Percentiles rank a stretch among this genome's conserved stretches.
These are phyloP conservation scores for Eucalyptus polybractea DNA, from an alignment of 345 rosid genomes.

Conservation along the genomic window DNA sequence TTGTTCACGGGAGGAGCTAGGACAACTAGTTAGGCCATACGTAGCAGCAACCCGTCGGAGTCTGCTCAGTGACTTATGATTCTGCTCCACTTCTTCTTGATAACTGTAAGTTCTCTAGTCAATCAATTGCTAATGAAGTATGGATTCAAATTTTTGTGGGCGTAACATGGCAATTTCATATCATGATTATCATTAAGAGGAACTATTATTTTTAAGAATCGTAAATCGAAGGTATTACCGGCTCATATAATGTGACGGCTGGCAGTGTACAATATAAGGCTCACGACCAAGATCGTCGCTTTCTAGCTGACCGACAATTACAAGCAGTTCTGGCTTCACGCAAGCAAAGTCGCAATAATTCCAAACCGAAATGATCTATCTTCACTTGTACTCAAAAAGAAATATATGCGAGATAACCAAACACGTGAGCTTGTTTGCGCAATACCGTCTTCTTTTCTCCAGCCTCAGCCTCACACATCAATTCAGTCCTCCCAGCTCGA, in stretches of 20 bases:
- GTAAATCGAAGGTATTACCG: not conserved
- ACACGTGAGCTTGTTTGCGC: not conserved
- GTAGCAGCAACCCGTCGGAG: not conserved
- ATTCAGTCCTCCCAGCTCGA: not conserved
- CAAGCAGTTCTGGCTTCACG: not conserved
- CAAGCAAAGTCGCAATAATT: not conserved
- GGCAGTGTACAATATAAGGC: not conserved
- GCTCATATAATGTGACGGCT: not conserved
- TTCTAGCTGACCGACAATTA: not conserved
- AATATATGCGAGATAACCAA: not conserved
- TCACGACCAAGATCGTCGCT: not conserved
- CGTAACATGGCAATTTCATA: not conserved
- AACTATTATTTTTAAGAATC: not conserved
- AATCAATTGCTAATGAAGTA: not conserved
- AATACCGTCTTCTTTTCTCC: not conserved
- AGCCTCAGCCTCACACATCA: not conserved
- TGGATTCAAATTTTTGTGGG: not conserved
- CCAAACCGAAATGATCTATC: not conserved
- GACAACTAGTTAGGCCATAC: not conserved
- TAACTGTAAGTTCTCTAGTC: not conserved
- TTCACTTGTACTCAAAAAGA: not conserved
- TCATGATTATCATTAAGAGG: not conserved
- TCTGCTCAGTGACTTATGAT: not conserved
- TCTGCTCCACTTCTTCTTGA: not conserved
- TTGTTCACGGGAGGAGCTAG: not conserved